These are phyloP conservation scores for Globisporangium sylvaticum DNA, from an alignment of 352 stramenopile genomes.

Conservation along the genomic window DNA sequence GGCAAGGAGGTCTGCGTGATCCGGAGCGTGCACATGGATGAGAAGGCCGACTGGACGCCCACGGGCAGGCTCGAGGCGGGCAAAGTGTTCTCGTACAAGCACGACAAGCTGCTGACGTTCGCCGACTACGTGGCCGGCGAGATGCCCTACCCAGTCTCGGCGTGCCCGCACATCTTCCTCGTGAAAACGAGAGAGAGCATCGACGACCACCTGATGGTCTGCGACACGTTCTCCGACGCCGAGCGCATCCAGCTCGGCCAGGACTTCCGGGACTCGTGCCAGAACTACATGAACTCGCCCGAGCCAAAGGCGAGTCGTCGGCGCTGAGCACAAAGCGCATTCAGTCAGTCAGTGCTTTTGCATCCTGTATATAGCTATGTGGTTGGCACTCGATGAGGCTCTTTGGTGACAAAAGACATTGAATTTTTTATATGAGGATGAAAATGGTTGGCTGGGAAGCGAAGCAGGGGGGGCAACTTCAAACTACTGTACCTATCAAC, in stretches of 20 bases:
- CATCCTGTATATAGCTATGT: not conserved
- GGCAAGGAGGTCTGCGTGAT: constrained; percentile 55
- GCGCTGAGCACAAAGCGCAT: not conserved
- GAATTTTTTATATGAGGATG: constrained; percentile 6
- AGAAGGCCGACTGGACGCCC: constrained; percentile 28
- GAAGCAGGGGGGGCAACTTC: not conserved
- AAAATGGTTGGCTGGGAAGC: not conserved
- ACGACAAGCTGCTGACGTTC: constrained; percentile 50
- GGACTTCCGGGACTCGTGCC: constrained; percentile 28
- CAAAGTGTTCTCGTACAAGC: constrained; percentile 48
- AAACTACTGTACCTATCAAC: not conserved
- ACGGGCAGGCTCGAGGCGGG: constrained; percentile 52
- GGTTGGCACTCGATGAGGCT: not conserved
- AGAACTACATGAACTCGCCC: constrained; percentile 28
- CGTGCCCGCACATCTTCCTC: constrained; percentile 70
- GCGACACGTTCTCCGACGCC: constrained; percentile 58
- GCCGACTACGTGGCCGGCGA: constrained; percentile 53
- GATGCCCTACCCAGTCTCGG: constrained; percentile 40
- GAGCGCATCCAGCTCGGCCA: constrained; percentile 34
- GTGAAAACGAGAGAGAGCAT: constrained; percentile 53
- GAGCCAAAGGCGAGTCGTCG: constrained; percentile 9
- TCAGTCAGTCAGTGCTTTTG: not conserved
- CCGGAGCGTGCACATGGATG: constrained; percentile 7
- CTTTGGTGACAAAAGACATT: not conserved
- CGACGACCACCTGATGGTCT: constrained; percentile 66